Base-by-base conservation (phyloP, 176 grass and related monocot genomes). In the Ensete ventricosum region DNA sequence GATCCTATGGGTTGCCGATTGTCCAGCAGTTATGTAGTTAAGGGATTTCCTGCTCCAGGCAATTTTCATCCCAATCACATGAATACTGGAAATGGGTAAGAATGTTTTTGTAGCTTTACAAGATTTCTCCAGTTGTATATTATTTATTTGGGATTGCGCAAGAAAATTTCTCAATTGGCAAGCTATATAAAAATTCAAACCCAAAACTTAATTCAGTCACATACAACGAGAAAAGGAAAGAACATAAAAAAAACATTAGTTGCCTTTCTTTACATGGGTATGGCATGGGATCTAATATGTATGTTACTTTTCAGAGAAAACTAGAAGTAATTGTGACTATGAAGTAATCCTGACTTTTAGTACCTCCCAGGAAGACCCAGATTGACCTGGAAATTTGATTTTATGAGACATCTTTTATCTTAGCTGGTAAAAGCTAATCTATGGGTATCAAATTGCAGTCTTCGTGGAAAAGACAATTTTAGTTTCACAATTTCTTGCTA, bases 51-150 rank as follows among this genome's bases (percentile, higher is more conserved):
- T 80, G 88, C 90, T 71, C 29, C 86, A 70, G 84, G 88, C 67
- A 84, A 81, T 59, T 98, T 81, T 76, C 94, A 94, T 72, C 95
- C 85, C 74, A 89, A 89, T 54, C 81, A 73, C 24, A 90, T 94
- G 86, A 89, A 91, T 82, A 87, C 93, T 43, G 81, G 80, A 82
- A 98, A 94, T 82, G 88, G 88, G 93, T 96, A 88, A 96, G 93
- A 17, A n/a, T 78, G 57, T 76, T 79, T 59, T 11, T 34, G 64
- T 67, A 67, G 14, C 23, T 67, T 29, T 27, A 14, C 3, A 43
- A 11, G 29, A 12, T 53, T 67, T 13, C 64, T 67, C 1, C 11
- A 14, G 13, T 1, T 34, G 24, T 16, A 29, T 11, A 43, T 27
- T 8, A 29, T 23, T 7, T 13, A 14, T 67, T 29, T 67, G 25